Evolutionary conservation across 306 rosid species (phyloP).

Genomic region (Begonia fuchsioides): DNA sequence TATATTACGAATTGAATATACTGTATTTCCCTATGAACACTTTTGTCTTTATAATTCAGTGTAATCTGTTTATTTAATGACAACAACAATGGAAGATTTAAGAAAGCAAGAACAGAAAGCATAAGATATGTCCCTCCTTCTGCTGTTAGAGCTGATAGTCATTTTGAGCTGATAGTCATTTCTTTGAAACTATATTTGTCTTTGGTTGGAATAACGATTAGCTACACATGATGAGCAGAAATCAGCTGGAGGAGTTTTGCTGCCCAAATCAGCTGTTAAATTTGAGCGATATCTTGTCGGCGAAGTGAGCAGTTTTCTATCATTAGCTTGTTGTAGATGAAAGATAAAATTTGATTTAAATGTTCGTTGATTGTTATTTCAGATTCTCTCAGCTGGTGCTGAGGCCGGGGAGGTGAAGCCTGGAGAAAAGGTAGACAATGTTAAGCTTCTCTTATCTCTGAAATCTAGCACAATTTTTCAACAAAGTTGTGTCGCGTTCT

Average conservation of each 20-base stretch:
- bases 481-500: no score
- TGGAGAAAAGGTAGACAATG: conserved; percentile 51
- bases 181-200: no score
- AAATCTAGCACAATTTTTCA: not conserved
- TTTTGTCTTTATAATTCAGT: no score
- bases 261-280: conserved; percentile 87
- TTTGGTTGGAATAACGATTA: no score
- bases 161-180: no score
- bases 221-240: conserved; percentile 21
- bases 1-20: no score
- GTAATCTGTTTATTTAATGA: no score
- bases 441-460: not conserved
- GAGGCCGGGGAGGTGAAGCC: conserved; percentile 61
- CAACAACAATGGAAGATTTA: no score
- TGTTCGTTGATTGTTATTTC: conserved; percentile 9
- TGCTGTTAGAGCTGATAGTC: no score
- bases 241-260: conserved; percentile 77
- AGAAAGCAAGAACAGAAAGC: no score
- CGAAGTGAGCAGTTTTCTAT: conserved; percentile 38
- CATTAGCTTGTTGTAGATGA: not conserved
- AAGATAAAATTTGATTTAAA: conserved; percentile 1
- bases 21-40: no score
- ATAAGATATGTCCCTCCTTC: no score
- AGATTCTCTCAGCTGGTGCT: conserved; percentile 70
- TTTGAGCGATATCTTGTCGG: conserved; percentile 83